Evolutionary conservation across 257 asterid genomes (phyloP), one percentile per base, ranked within the genome.

Genomic region (Paulownia fortunei): DNA sequence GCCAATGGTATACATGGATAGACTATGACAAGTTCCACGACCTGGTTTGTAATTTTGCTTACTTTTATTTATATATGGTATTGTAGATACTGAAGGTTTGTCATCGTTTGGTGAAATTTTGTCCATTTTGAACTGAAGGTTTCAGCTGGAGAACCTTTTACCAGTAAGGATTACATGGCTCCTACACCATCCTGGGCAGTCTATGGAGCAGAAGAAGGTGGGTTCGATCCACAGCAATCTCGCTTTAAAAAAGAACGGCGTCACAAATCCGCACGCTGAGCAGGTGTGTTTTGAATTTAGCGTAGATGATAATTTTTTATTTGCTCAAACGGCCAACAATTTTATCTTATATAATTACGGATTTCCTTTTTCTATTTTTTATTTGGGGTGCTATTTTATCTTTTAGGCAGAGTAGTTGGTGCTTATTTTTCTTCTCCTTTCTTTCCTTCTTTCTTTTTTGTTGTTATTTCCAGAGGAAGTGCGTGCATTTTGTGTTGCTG

Each of bases 161-260:
- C 87, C 32, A 92, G 97, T 74, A 82, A 86, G 80, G 99, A 95
- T 84, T 95, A 95, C 91, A 92, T 90, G 98, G 88, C 96, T 21
- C 88, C 86, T 0, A 93, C 99, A 10, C 99, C 99, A 62, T 83
- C 92, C 0, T 95, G 99, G 98, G 98, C 98, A 0, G 91, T 90
- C n/a, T 95, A 93, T 61, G 99, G 98, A 71, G 99, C 99, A 16
- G 92, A 90, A 60, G 97, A 95, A 88, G 99, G 99, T 2, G 99
- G 99, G 6, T 95, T 95, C 41, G 99, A 93, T 82, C 99, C 99
- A 3, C 89, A 84, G 59, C 99, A 93, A 84, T 63, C 84, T 4
- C 96, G 97, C 7, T 95, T 44, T 65, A 91, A 85, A 77, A 95
- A 95, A 85, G 96, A 90, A 80, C 82, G 99, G 10, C 88, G 80